Conservation (phyloP, 1,284 basidiomycete genomes). For the Limonomyces culmigenus region DNA sequence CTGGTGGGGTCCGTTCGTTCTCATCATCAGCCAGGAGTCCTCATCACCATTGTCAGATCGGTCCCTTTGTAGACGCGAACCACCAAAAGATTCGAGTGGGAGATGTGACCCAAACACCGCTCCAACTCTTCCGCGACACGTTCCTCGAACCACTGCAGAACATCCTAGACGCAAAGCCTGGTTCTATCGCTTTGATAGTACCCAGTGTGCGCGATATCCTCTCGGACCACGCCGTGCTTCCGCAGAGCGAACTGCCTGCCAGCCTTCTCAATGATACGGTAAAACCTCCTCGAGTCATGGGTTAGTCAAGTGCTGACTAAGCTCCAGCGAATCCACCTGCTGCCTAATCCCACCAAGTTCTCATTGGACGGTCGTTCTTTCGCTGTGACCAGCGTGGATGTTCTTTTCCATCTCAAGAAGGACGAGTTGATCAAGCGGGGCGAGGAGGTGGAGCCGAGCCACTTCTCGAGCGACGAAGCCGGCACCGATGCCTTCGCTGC, state of each 20-base stretch:
- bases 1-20: constrained; percentile 63
- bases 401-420: constrained; percentile 75
- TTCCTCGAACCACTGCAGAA: constrained; percentile 44
- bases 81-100: constrained; percentile 66
- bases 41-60: constrained; percentile 34
- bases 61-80: constrained; percentile 73
- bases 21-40: neutral
- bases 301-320: neutral
- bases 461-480: constrained; percentile 23
- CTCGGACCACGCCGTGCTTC: constrained; percentile 71
- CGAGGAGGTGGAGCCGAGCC: constrained; percentile 40
- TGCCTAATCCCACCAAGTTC: constrained; percentile 83
- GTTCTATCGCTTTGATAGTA: constrained; percentile 59
- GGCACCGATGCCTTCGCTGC: constrained; percentile 64
- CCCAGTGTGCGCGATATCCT: constrained; percentile 76
- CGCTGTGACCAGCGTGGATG: constrained; percentile 68
- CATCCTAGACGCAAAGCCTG: constrained; percentile 46
- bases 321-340: constrained; percentile 48
- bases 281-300: constrained; percentile 3
- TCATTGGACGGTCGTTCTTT: constrained; percentile 75
- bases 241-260: constrained; percentile 59
- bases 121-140: constrained; percentile 52
- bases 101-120: constrained; percentile 47
- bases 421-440: constrained; percentile 70
- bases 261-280: constrained; percentile 30